Conservation (phyloP, 768 basidiomycete species). For the Rhodocollybia butyracea region DNA sequence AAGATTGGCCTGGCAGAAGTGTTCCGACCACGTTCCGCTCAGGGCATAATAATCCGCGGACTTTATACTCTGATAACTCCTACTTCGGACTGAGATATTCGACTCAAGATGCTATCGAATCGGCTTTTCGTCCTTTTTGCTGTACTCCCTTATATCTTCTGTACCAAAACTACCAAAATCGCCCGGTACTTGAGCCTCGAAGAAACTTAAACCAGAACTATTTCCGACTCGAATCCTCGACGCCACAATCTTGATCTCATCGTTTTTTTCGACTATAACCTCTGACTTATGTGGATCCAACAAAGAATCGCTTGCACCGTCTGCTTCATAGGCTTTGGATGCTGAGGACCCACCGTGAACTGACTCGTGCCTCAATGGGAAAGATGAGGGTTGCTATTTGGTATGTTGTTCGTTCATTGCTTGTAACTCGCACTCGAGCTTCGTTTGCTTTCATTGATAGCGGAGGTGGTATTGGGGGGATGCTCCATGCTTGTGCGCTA, state of each 20-base stretch:
- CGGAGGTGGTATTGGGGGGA: conserved; percentile 31
- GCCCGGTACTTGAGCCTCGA: background rate
- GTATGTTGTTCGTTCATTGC: conserved; percentile 8
- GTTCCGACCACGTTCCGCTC: conserved; percentile 3
- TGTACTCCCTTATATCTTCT: background rate
- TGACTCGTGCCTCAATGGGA: conserved; percentile 2
- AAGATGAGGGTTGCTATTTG: conserved; percentile 13
- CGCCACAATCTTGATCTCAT: conserved; percentile 10
- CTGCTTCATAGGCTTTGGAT: conserved; percentile 6
- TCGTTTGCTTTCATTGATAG: conserved; percentile 10
- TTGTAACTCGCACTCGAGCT: background rate
- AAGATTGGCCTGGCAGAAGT: background rate
- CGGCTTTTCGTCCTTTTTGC: background rate
- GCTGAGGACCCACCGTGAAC: background rate
- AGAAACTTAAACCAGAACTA: background rate
- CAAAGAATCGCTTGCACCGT: background rate
- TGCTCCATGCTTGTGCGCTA: conserved; percentile 24
- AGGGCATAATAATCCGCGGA: conserved; percentile 5
- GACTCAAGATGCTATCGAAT: conserved; percentile 1
- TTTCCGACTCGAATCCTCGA: background rate
- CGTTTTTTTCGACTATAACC: conserved; percentile 1
- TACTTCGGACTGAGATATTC: background rate
- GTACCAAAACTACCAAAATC: background rate
- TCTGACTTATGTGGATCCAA: conserved; percentile 8
- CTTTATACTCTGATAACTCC: background rate